A percentile compares a stretch with the other conserved stretches of the same genome.
These are phyloP conservation scores for Gossypium australe DNA, from an alignment of 345 rosid genomes.

Conservation along the genomic window DNA sequence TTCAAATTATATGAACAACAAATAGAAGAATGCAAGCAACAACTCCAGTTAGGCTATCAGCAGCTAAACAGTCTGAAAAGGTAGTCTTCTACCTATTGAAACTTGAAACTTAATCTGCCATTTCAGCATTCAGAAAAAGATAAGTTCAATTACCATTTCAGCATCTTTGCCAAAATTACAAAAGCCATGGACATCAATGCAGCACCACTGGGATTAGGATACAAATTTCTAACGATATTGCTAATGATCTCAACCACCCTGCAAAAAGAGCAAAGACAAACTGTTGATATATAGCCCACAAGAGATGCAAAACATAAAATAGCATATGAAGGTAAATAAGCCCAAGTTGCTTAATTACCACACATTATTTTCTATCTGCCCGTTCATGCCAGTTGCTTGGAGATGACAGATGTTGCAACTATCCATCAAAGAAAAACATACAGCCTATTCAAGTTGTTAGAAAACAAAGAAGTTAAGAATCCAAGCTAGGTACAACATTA, in stretches of 20 bases:
- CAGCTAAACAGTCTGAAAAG: not conserved
- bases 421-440: conserved; percentile 66
- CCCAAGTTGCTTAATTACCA: conserved; percentile 42
- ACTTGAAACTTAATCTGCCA: conserved; percentile 2
- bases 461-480: conserved; percentile 9
- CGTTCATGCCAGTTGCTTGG: conserved; percentile 34
- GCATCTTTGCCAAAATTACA: conserved; percentile 65
- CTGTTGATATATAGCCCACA: not conserved
- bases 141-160: conserved; percentile 50
- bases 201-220: conserved; percentile 51
- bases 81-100: not conserved
- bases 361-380: conserved; percentile 45
- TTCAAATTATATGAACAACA: not conserved
- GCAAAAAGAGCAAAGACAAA: conserved; percentile 16
- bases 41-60: not conserved
- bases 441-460: conserved; percentile 39
- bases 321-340: not conserved
- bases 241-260: conserved; percentile 83
- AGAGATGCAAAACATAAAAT: conserved; percentile 2
- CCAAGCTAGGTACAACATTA: not conserved
- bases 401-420: conserved; percentile 44
- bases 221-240: conserved; percentile 49
- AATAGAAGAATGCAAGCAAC: not conserved
- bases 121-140: not conserved
- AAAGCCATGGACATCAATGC: conserved; percentile 66